These are phyloP conservation scores for Colletotrichum aenigma DNA, from an alignment of 2,329 filamentous ascomycete genomes.

Conservation along the genomic window DNA sequence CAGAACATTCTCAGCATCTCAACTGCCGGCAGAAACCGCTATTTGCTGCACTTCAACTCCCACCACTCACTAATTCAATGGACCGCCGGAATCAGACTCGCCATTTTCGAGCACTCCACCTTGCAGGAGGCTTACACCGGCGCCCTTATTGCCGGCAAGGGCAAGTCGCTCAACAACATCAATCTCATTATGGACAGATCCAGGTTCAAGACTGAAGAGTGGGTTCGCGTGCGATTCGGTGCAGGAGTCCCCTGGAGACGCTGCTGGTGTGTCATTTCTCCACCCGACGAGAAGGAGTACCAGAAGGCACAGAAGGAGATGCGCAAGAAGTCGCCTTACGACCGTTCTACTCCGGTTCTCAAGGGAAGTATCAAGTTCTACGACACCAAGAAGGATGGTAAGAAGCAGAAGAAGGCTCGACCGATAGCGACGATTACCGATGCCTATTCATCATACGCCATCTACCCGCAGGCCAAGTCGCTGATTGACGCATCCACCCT, in stretches of 20 bases:
- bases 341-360: slow-evolving; percentile 69
- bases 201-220: slow-evolving; percentile 81
- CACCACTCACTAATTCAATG: slow-evolving; percentile 92
- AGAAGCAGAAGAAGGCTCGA: slow-evolving; percentile 87
- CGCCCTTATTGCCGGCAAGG: slow-evolving; percentile 93
- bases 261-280: slow-evolving; percentile 94
- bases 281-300: slow-evolving; percentile 91
- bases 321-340: slow-evolving; percentile 84
- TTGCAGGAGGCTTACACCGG: slow-evolving; percentile 97
- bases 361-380: slow-evolving; percentile 96
- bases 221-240: slow-evolving; percentile 94
- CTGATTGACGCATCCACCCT: slow-evolving; percentile 94
- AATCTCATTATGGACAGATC: slow-evolving; percentile 84
- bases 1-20: slow-evolving; percentile 96
- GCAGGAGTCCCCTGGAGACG: slow-evolving; percentile 95
- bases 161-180: slow-evolving; percentile 88
- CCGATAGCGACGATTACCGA: slow-evolving; percentile 93
- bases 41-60: slow-evolving; percentile 95
- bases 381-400: slow-evolving; percentile 73
- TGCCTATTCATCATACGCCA: slow-evolving; percentile 90
- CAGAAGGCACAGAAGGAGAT: slow-evolving; percentile 81
- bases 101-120: slow-evolving; percentile 93
- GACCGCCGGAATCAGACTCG: slow-evolving; percentile 90
- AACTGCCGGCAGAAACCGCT: slow-evolving; percentile 93
- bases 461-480: slow-evolving; percentile 93